Evolutionary conservation across 768 basidiomycete genomes (phyloP), one percentile per base, ranked within the genome.

Genomic region (Sutorius australiensis): DNA sequence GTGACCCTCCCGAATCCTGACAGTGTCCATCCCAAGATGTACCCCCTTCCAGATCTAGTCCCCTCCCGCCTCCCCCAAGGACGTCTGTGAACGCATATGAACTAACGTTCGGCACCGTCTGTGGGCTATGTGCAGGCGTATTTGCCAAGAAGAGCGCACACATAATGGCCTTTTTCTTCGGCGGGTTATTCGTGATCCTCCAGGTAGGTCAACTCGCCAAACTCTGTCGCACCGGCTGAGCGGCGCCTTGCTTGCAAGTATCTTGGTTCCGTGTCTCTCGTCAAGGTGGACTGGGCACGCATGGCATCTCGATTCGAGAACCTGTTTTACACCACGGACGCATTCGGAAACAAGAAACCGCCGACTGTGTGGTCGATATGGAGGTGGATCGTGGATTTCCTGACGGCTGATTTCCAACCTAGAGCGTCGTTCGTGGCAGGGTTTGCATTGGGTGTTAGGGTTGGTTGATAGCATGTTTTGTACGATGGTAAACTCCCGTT

Each of bases 91-190:
- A 84, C 50, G 52, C 83, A 17, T 87, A 87, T 63, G 87, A 95
- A 59, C 80, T 98, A 27, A 77, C 84, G 0, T 98, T 98, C 66
- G 95, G 95, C 11, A 90, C 92, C 5, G 84, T 89, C 0, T 81
- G 85, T 51, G 95, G 95, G 0, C 66, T 98, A 38, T 97, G 92
- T 62, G 84, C 92, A 0, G 95, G 95, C 0, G 79, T 98, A 0
- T 98, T 98, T 65, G 76, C 95, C 61, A 98, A 97, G 73, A 98
- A 95, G 69, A 95, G 95, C n/a, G 82, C 86, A 8, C 90, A 86
- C 67, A 76, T 81, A 2, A 70, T 86, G 11, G 95, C 94, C 0
- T 94, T 92, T 72, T 66, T 88, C 39, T 72, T 97, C n/a, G 95
- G 95, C 3, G 93, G 92, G 3, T 74, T 90, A 2, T 98, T 97